Evolutionary conservation across 306 rosid genomes (phyloP), one percentile per base, ranked within the genome.

Genomic region (Trifolium repens): DNA sequence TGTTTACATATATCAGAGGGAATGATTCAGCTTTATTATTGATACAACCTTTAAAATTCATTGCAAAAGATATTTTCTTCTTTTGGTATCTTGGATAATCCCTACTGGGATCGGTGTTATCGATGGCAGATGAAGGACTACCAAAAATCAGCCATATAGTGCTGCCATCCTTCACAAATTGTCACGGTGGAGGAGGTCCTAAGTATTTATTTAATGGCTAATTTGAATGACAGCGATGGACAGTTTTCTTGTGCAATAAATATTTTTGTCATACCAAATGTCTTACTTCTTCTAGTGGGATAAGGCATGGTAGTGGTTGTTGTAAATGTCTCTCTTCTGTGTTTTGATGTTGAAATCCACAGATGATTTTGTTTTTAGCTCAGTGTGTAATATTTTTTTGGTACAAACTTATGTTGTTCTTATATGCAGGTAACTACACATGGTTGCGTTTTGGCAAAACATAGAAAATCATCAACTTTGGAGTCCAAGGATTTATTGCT

Each of bases 401-500:
- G 17, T 55, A 62, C 49, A 54, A 67, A 69, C 81, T 78, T 63
- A 58, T 68, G 49, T 58, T 44, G 44, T 73, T 27, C 78, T 73
- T 74, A 27, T 76, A 14, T 52, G 79, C 90, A 96, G 99, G 81
- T 84, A 64, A 92, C 96, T 43, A 67, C 99, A 71, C 90, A 87
- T 71, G 88, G 96, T n/a, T 92, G 99, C 86, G 73, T 78, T 83
- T 86, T 96, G 90, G 98, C 99, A 24, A 96, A 96, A 86, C 99
- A 96, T 80, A 87, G 99, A 74, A 96, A 96, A 76, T 92, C 99
- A 59, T 83, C 98, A 67, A 90, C 92, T 67, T 79, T 96, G 71
- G 99, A 96, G 86, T 87, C 96, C 85, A 96, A 92, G 86, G 99
- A 96, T 89, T 75, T 96, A 63, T 80, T 92, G 90, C 88, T 96